These are phyloP conservation scores for Calvatia gigantea DNA, from an alignment of 768 basidiomycete genomes.

Conservation along the genomic window DNA sequence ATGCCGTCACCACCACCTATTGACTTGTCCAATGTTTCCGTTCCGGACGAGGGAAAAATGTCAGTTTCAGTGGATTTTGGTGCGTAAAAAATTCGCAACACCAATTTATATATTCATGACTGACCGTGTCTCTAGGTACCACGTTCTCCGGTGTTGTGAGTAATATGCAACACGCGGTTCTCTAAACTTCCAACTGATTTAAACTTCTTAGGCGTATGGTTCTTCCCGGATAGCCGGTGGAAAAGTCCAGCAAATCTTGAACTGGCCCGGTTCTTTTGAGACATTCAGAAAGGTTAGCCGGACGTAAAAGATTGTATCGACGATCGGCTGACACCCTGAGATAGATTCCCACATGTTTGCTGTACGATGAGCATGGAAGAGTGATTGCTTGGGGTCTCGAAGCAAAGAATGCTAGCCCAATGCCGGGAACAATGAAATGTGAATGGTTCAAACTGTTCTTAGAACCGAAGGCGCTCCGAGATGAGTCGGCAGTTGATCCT, in stretches of 20 bases:
- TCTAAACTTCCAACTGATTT: constrained; percentile 5
- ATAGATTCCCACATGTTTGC: constrained; percentile 77
- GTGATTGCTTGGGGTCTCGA: constrained; percentile 85
- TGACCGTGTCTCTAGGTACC: constrained; percentile 51
- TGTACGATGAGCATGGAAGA: constrained; percentile 72
- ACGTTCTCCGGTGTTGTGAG: constrained; percentile 86
- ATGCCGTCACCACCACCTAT: constrained; percentile 20
- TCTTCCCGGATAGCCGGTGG: constrained; percentile 81
- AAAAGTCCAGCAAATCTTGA: constrained; percentile 77
- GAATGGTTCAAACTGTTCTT: constrained; percentile 84
- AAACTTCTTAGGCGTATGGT: constrained; percentile 67
- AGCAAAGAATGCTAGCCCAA: constrained; percentile 75
- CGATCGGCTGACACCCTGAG: constrained; percentile 2
- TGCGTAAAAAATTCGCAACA: constrained; percentile 30
- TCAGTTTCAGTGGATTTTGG: constrained; percentile 84
- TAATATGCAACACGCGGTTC: constrained; percentile 13
- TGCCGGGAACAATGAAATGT: constrained; percentile 56
- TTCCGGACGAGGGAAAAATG: constrained; percentile 68
- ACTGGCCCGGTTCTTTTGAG: constrained; percentile 84
- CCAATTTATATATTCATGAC: neutral
- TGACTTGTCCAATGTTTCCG: constrained; percentile 19
- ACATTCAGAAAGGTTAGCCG: constrained; percentile 71
- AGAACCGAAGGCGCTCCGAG: constrained; percentile 76
- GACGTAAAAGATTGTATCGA: constrained; percentile 11
- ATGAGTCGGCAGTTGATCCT: constrained; percentile 67